Conservation (phyloP, 2,329 filamentous ascomycete genomes). For the Pyrenochaeta sp. region DNA sequence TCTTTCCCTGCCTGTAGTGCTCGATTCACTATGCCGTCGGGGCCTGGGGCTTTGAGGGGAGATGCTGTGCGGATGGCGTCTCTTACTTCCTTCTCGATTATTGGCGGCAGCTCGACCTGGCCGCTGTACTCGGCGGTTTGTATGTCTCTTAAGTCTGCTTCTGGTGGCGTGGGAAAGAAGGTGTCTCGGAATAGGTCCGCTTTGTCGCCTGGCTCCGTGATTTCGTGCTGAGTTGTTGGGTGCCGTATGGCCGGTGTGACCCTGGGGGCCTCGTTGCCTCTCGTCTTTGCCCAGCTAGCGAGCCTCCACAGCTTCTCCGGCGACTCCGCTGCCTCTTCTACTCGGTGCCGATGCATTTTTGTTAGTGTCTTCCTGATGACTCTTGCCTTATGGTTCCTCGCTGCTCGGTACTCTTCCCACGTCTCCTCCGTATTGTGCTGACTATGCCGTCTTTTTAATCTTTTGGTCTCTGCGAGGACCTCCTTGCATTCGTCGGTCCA, state of each 20-base stretch:
- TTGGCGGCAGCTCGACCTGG: constrained; percentile 22
- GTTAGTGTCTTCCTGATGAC: constrained; percentile 25
- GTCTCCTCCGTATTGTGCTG: constrained; percentile 8
- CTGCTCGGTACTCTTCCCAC: constrained; percentile 17
- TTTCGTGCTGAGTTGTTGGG: constrained; percentile 10
- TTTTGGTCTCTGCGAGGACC: constrained; percentile 17
- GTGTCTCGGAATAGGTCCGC: constrained; percentile 17
- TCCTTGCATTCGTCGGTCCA: constrained; percentile 16
- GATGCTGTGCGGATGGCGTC: constrained; percentile 22
- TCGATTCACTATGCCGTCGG: constrained; percentile 27
- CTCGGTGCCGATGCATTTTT: constrained; percentile 25
- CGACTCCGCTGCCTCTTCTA: constrained; percentile 29
- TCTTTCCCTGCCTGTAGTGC: constrained; percentile 10
- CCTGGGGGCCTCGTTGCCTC: constrained; percentile 10
- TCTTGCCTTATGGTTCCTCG: constrained; percentile 35
- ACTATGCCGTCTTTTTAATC: constrained; percentile 15
- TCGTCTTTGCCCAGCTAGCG: constrained; percentile 34
- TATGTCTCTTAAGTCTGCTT: constrained; percentile 25
- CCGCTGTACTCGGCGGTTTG: constrained; percentile 17
- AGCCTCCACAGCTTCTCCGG: constrained; percentile 31
- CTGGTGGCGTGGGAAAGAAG: constrained; percentile 25
- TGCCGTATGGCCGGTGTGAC: constrained; percentile 17
- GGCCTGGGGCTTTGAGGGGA: constrained; percentile 31
- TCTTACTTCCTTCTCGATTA: constrained; percentile 27
- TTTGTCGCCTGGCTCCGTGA: constrained; percentile 16